Base-by-base conservation (phyloP, 768 basidiomycete species). In the Asterophora parasitica region DNA sequence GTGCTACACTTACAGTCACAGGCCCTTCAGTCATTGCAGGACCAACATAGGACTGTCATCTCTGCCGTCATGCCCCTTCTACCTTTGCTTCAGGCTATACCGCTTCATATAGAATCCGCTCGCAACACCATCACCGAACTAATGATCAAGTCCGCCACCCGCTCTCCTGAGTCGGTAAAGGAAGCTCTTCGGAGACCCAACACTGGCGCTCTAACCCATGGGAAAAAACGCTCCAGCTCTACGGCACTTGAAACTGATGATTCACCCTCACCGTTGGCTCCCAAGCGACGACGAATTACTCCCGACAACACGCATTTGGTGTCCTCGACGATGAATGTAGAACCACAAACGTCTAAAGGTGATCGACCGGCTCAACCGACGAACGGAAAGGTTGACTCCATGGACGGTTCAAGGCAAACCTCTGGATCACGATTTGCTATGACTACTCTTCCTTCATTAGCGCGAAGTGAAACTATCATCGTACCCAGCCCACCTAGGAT, bases 31-130 rank as follows among this genome's bases (percentile, higher is more conserved):
- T 72, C 72, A 2, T 61, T 87, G 17, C 81, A 84, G 54, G 76
- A 80, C 16, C 84, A 85, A 52, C 82, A 85, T 58, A 70, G 65
- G 15, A 70, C 73, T 10, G 72, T 85, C 0, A 60, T 86, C 2
- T 59, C 77, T 17, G 67, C 78, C 9, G 63, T 88, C 1, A 51
- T 77, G 0, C 82, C 86, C 6, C 61, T 88, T 12, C 62, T 83
- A 2, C 83, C 85, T 20, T 64, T 83, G 4, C 50, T 86, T 1
- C 81, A 85, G 49, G 66, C 78, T 7, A 53, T 87, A 15, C 78
- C 83, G 1, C 60, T 76, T 1, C 81, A 83, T 54, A 70, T 86
- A 44, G 74, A 81, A 44, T 57, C 68, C 11, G 63, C 68, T 39
- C 66, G 68, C 38, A 66, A 56, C 26, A 55, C 42, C 16, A 54